These are phyloP conservation scores for Cynanchum wilfordii DNA, from an alignment of 257 asterid genomes.

Conservation along the genomic window DNA sequence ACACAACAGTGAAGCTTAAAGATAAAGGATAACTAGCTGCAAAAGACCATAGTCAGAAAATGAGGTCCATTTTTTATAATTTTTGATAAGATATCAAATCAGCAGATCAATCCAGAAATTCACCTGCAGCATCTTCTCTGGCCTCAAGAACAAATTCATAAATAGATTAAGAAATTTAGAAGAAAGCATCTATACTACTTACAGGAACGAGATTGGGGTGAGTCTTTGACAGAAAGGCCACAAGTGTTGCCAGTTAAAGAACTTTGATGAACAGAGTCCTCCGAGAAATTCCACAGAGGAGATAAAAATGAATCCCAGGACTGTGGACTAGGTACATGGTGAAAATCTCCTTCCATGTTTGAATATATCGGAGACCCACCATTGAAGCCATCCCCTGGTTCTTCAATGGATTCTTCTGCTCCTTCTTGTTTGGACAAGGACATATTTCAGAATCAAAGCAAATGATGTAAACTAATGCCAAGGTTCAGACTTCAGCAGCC, in stretches of 20 bases:
- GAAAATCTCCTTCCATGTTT: background rate
- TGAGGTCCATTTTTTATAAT: background rate
- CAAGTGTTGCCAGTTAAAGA: background rate
- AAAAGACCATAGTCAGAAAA: background rate
- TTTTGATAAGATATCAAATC: background rate
- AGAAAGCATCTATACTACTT: background rate
- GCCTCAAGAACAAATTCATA: background rate
- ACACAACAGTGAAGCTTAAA: background rate
- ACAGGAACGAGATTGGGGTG: background rate
- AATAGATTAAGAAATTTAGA: background rate
- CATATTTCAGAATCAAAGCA: background rate
- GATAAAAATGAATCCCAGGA: background rate
- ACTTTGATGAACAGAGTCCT: background rate
- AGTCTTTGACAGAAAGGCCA: background rate
- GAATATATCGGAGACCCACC: background rate
- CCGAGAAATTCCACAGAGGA: background rate
- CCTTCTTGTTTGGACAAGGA: background rate
- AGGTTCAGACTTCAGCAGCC: background rate
- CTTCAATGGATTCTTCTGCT: background rate
- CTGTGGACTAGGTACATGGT: background rate
- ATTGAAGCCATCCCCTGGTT: background rate
- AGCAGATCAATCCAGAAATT: background rate
- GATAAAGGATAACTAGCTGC: background rate
- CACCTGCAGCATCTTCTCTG: background rate
- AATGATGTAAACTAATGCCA: background rate